These are phyloP conservation scores for Neurospora discreta DNA, from an alignment of 495 filamentous ascomycete species.

Conservation along the genomic window DNA sequence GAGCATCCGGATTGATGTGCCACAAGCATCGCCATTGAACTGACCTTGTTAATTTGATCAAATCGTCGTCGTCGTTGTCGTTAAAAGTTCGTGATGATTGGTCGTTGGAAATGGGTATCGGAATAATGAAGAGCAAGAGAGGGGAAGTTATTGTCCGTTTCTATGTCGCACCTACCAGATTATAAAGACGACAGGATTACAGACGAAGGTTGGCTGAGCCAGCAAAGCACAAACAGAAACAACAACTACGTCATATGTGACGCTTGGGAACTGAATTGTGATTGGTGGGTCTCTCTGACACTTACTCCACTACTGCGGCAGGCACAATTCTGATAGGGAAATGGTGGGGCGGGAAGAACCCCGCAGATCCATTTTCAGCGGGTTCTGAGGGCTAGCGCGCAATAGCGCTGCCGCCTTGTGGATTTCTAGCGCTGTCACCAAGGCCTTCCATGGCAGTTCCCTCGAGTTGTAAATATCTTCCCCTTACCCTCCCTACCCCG, in stretches of 20 bases:
- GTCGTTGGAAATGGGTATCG: not conserved
- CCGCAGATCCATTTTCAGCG: not conserved
- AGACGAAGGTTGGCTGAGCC: not conserved
- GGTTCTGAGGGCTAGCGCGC: not conserved
- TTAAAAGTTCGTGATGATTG: not conserved
- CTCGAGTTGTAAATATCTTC: not conserved
- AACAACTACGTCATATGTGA: slow-evolving; percentile 19
- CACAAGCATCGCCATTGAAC: not conserved
- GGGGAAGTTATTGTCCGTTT: not conserved
- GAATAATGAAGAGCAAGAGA: not conserved
- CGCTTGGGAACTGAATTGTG: not conserved
- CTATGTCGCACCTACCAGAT: not conserved
- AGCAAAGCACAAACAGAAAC: not conserved
- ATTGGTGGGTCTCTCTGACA: not conserved
- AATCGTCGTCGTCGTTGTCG: not conserved
- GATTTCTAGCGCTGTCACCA: not conserved
- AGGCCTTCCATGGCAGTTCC: not conserved
- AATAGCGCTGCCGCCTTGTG: not conserved
- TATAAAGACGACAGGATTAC: not conserved
- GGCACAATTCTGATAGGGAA: not conserved
- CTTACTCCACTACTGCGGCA: not conserved
- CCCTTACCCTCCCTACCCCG: not conserved
- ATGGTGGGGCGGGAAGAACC: not conserved
- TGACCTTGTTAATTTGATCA: not conserved
- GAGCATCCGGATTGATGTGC: not conserved